Conservation (phyloP, 2,329 filamentous ascomycete genomes). For the Fusarium fracticaudum region DNA sequence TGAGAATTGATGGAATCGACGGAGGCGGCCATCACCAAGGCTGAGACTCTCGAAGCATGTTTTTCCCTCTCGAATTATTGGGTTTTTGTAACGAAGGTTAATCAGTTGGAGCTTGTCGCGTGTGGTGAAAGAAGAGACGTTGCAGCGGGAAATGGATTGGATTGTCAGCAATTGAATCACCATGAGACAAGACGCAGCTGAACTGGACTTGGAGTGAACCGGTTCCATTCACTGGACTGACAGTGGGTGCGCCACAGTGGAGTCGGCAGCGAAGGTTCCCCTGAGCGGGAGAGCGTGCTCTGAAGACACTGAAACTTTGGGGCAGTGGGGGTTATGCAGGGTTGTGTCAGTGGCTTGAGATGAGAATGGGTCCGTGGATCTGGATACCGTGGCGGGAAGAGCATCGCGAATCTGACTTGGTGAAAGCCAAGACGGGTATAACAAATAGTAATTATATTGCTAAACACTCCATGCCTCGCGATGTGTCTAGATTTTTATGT, state of each 20-base stretch:
- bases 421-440: background rate
- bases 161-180: conserved; percentile 10
- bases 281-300: conserved; percentile 24
- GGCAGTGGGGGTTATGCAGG: conserved; percentile 14
- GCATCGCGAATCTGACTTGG: conserved; percentile 13
- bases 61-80: background rate
- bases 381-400: conserved; percentile 21
- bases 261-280: conserved; percentile 8
- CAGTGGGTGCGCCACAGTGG: conserved; percentile 30
- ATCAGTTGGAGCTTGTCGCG: background rate
- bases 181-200: background rate
- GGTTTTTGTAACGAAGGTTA: background rate
- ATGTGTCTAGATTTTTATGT: background rate
- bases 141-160: background rate
- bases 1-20: conserved; percentile 35
- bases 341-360: conserved; percentile 31
- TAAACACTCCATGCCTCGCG: background rate
- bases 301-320: conserved; percentile 31
- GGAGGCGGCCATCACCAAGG: conserved; percentile 41
- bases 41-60: conserved; percentile 34
- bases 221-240: conserved; percentile 5
- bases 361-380: conserved; percentile 11
- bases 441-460: background rate
- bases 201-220: background rate
- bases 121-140: conserved; percentile 6